A percentile compares a stretch with the other conserved stretches of the same genome.
These are phyloP conservation scores for Cryptosporidium baileyi DNA, from an alignment of 169 alveolate genomes.

Conservation along the genomic window DNA sequence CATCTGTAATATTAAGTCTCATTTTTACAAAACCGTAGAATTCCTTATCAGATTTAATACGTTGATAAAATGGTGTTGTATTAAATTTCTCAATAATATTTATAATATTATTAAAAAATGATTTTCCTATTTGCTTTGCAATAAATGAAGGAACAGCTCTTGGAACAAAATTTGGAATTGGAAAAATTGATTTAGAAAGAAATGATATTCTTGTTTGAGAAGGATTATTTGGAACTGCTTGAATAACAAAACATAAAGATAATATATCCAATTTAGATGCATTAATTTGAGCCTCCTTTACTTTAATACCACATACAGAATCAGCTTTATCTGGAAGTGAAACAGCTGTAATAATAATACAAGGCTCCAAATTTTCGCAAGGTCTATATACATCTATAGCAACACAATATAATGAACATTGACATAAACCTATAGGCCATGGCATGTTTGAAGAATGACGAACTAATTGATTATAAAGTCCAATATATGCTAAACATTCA, in stretches of 20 bases:
- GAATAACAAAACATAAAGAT: slow-evolving; percentile 58
- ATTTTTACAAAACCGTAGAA: slow-evolving; percentile 25
- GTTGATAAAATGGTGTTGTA: slow-evolving; percentile 40
- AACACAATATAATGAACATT: slow-evolving; percentile 59
- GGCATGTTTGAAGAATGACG: slow-evolving; percentile 62
- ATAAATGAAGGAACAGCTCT: slow-evolving; percentile 66
- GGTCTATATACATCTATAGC: slow-evolving; percentile 43
- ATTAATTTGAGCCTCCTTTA: slow-evolving; percentile 27
- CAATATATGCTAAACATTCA: slow-evolving; percentile 64
- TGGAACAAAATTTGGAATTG: slow-evolving; percentile 48
- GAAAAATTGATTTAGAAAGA: slow-evolving; percentile 45
- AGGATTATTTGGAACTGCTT: slow-evolving; percentile 11
- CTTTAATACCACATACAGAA: slow-evolving; percentile 63
- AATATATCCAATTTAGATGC: slow-evolving; percentile 58
- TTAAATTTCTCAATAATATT: slow-evolving; percentile 29
- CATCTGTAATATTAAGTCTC: slow-evolving; percentile 47
- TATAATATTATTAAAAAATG: slow-evolving; percentile 33
- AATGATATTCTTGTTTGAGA: slow-evolving; percentile 62
- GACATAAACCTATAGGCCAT: slow-evolving; percentile 68
- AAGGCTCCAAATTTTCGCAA: slow-evolving; percentile 4
- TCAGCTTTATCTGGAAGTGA: slow-evolving; percentile 63
- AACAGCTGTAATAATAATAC: slow-evolving; percentile 53
- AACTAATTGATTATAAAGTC: slow-evolving; percentile 51
- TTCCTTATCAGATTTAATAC: slow-evolving; percentile 16
- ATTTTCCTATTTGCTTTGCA: slow-evolving; percentile 56